Base-by-base conservation (phyloP, 2,329 filamentous ascomycete species). In the Saccharata proteae region DNA sequence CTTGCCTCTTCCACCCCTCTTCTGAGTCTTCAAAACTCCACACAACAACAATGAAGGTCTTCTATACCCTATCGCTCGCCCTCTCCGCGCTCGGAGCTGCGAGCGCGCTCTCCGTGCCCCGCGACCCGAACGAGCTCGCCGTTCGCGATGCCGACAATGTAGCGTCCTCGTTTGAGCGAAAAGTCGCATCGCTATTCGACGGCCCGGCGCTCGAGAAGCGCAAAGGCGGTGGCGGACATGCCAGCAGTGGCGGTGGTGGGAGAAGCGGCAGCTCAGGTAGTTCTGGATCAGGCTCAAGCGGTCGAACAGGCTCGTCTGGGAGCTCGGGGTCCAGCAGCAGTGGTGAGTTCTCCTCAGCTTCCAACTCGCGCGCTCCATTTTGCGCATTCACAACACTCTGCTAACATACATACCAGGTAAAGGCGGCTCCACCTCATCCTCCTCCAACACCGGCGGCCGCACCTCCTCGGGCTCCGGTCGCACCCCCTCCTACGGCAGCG, bases 381-480 rank as follows among this genome's bases (percentile, higher is more conserved):
- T 12, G 12, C 31, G 19, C 14, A 13, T 18, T n/a, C 15, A 14
- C 8, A 24, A 16, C 9, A 3, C 15, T 12, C 9, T 12, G 14
- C 27, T 30, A 34, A 27, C 30, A 32, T 10, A 16, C 21, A 26
- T 29, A 40, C 26, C 28, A 38, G 38, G 40, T 14, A 42, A 44
- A n/a, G n/a, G n/a, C n/a, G n/a, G 43, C 13, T 39, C 47, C n/a
- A 43, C 48, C 6, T 39, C 36, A 9, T 6, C 38, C 8, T 43
- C 39, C 21, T 56, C 54, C 12, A 51, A 47, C 11, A 23, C 40
- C 4, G 57, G 59, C 26, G 55, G 58, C 17, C 21, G 45, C 6
- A 76, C 76, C 3, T 62, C 55, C 4, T 55, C 61, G 5, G 77
- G 78, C 36, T 69, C 66, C 30, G 77, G 78, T 11, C 56, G 67